These are phyloP conservation scores for Periconia macrospinosa DNA, from an alignment of 2,329 filamentous ascomycete species.

Conservation along the genomic window DNA sequence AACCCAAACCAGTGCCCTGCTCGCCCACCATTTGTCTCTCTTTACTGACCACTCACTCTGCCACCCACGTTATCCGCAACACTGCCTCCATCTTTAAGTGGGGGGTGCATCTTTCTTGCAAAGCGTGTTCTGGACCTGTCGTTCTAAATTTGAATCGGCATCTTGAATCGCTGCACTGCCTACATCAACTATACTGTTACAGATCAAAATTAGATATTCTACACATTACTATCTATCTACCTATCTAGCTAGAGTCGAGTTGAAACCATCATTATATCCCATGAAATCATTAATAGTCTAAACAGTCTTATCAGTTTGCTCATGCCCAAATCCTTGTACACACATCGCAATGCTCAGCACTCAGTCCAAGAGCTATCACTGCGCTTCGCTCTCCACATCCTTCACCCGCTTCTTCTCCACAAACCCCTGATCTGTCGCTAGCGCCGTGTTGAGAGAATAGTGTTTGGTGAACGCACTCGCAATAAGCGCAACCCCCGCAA, in stretches of 20 bases:
- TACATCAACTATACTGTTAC: background rate
- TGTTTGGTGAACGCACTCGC: conserved; percentile 57
- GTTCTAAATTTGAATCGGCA: background rate
- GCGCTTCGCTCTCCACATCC: conserved; percentile 25
- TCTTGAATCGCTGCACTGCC: too few relatives aligned
- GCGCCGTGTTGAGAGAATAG: conserved; percentile 48
- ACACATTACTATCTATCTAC: background rate
- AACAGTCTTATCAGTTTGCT: background rate
- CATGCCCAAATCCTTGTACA: background rate
- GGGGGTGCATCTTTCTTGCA: too few relatives aligned
- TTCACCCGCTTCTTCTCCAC: conserved; percentile 38
- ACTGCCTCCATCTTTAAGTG: too few relatives aligned
- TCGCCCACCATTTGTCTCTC: too few relatives aligned
- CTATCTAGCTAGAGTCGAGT: background rate
- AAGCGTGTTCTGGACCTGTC: too few relatives aligned
- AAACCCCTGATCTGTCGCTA: conserved; percentile 54
- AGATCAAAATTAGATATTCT: background rate
- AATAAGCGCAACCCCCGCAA: conserved; percentile 56
- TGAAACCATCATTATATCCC: background rate
- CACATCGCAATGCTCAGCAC: background rate
- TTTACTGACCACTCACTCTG: too few relatives aligned
- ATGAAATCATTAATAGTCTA: background rate
- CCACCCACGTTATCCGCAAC: too few relatives aligned
- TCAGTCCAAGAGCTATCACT: conserved; percentile 1
- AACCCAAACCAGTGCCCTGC: background rate